Percentiles rank a stretch among this genome's conserved stretches.
Evolutionary conservation across 305 asterid species (phyloP).

Genomic region (Fraxinus ornus): DNA sequence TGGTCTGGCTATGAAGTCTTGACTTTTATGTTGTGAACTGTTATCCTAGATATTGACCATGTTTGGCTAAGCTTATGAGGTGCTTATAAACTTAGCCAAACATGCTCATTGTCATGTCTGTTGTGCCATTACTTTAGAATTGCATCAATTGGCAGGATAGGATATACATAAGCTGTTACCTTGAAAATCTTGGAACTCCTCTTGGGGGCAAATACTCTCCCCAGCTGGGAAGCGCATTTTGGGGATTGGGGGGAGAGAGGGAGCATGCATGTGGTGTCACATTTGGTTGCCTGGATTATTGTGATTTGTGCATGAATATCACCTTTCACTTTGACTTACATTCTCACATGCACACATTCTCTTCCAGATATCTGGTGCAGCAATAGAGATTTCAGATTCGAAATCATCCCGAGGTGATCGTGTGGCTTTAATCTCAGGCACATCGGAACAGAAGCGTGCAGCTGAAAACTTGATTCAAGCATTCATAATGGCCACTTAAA

Average conservation of each 20-base stretch:
- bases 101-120: not conserved
- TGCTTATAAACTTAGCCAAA: constrained; percentile 81
- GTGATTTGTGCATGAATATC: constrained; percentile 12
- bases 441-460: constrained; percentile 79
- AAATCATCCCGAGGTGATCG: constrained; percentile 86
- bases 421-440: constrained; percentile 80
- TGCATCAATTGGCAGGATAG: not conserved
- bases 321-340: constrained; percentile 14
- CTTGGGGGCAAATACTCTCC: constrained; percentile 21
- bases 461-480: constrained; percentile 95
- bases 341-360: constrained; percentile 30
- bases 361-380: constrained; percentile 94
- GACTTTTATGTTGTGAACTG: not conserved
- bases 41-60: not conserved
- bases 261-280: not conserved
- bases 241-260: not conserved
- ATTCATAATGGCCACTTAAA: constrained; percentile 80
- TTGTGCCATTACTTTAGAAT: not conserved
- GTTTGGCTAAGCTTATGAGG: constrained; percentile 26
- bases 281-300: constrained; percentile 6
- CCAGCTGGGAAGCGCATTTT: constrained; percentile 11
- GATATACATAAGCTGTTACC: not conserved
- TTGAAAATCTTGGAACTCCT: constrained; percentile 14
- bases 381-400: constrained; percentile 69
- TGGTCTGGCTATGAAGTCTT: not conserved